Conservation (phyloP, 2,329 filamentous ascomycete species). For the Remersonia thermophila region DNA sequence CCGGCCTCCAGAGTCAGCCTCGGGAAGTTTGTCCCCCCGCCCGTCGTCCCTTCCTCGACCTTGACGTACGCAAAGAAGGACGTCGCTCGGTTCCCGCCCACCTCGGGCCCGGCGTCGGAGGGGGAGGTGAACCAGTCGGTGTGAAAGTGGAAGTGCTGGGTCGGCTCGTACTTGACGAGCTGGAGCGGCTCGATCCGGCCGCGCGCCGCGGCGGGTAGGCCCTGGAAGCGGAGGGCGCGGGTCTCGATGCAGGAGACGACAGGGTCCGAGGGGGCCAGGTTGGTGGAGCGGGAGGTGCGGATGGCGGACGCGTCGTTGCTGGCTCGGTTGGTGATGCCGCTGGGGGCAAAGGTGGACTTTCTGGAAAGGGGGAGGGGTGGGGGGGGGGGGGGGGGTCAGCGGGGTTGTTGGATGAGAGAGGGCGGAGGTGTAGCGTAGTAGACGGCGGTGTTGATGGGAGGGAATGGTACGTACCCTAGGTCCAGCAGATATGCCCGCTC, state of each 20-base stretch:
- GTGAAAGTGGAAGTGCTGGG: conserved; percentile 36
- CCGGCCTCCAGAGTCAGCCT: conserved; percentile 25
- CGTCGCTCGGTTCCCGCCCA: conserved; percentile 32
- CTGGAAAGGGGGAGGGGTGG: conserved; percentile 17
- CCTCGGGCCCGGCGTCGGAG: conserved; percentile 24
- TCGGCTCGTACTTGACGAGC: conserved; percentile 33
- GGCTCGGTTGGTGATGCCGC: conserved; percentile 25
- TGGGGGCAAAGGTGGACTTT: conserved; percentile 31
- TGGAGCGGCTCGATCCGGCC: conserved; percentile 34
- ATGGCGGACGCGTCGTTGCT: conserved; percentile 23
- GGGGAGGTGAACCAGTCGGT: conserved; percentile 38
- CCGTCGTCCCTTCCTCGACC: conserved; percentile 27
- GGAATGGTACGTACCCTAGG: background rate
- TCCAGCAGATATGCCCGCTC: conserved; percentile 29
- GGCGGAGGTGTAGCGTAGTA: no score
- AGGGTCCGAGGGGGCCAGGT: conserved; percentile 26
- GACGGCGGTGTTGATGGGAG: no score
- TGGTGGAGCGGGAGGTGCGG: conserved; percentile 35
- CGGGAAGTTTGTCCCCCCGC: conserved; percentile 39
- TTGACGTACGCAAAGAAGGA: conserved; percentile 38
- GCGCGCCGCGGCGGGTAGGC: conserved; percentile 24
- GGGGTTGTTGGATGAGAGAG: no score
- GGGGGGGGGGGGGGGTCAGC: background rate
- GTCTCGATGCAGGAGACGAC: conserved; percentile 35
- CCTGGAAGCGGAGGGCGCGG: conserved; percentile 34